A percentile compares a stretch with the other conserved stretches of the same genome.
These are phyloP conservation scores for Moniliophthora roreri DNA, from an alignment of 1,284 basidiomycete species.

Conservation along the genomic window DNA sequence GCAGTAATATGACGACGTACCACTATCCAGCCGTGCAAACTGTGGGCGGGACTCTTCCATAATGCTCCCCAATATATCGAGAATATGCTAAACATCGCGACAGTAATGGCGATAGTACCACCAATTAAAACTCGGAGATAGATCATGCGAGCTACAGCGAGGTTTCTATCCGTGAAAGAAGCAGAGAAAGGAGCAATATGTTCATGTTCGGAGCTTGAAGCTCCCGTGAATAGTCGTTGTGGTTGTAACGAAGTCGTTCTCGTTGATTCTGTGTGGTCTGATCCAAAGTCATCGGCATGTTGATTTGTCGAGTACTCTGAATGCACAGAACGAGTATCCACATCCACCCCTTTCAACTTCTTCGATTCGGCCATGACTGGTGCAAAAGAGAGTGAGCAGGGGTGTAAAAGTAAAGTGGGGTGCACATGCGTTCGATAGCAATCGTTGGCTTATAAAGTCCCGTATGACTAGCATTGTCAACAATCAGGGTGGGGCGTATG, in stretches of 20 bases:
- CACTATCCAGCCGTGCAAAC: conserved; percentile 41
- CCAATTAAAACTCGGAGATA: conserved; percentile 35
- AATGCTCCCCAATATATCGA: conserved; percentile 51
- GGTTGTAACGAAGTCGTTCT: background rate
- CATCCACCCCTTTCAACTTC: background rate
- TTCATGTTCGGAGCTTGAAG: background rate
- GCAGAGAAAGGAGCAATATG: conserved; percentile 14
- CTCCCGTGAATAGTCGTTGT: background rate
- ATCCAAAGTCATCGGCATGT: background rate
- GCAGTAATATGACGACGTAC: conserved; percentile 25
- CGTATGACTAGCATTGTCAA: too few species aligned
- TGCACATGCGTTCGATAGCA: too few species aligned
- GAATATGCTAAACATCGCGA: conserved; percentile 41
- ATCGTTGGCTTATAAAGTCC: too few species aligned
- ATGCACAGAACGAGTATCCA: background rate
- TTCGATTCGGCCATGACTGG: too few species aligned
- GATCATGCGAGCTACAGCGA: conserved; percentile 26
- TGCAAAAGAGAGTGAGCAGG: too few species aligned
- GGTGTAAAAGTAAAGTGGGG: too few species aligned
- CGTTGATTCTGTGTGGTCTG: background rate
- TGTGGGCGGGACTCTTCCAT: conserved; percentile 38
- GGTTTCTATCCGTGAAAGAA: conserved; percentile 14
- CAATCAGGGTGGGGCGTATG: too few species aligned
- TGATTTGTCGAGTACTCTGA: background rate
- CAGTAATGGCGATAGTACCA: conserved; percentile 29